phyloP scores from a whole-genome alignment of 1,139 yeast species.

The Yamadazyma oceani region DNA sequence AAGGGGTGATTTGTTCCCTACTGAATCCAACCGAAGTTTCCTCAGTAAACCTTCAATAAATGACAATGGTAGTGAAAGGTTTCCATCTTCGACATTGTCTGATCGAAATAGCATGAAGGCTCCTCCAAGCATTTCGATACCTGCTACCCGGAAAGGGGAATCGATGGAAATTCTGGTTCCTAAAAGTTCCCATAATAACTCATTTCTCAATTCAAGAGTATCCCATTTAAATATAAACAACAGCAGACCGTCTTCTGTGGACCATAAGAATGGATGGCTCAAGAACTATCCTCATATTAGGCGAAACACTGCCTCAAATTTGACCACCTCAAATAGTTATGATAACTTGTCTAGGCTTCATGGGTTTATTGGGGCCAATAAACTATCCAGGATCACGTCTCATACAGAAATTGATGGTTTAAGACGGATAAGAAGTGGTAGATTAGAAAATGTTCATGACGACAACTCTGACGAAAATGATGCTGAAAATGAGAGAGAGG shows the following conservation, averaged over 20 bases:
- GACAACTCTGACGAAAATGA: slow-evolving; percentile 5
- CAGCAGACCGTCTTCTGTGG: slow-evolving; percentile 2
- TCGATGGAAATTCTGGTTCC: slow-evolving; percentile 65
- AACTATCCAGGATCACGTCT: slow-evolving; percentile 13
- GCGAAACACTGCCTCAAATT: slow-evolving; percentile 9
- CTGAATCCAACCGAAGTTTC: slow-evolving; percentile 18
- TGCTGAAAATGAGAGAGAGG: slow-evolving; percentile 12
- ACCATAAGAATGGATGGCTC: slow-evolving; percentile 20
- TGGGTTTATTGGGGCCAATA: slow-evolving; percentile 12
- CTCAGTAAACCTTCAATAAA: slow-evolving; percentile 14
- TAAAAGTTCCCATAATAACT: slow-evolving; percentile 13
- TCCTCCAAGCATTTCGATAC: slow-evolving; percentile 76
- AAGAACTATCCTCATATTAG: slow-evolving; percentile 26
- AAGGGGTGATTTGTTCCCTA: slow-evolving; percentile 7
- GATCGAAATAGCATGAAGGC: slow-evolving; percentile 15
- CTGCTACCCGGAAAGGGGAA: slow-evolving; percentile 78
- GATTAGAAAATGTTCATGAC: slow-evolving; percentile 7
- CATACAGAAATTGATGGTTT: slow-evolving; percentile 12
- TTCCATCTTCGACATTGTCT: neutral
- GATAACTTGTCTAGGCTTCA: slow-evolving; percentile 15
- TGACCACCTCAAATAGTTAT: slow-evolving; percentile 18
- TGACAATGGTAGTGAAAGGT: slow-evolving; percentile 4
- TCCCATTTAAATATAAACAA: slow-evolving; percentile 6
- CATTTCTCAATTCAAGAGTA: slow-evolving; percentile 5
- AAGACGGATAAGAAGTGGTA: slow-evolving; percentile 11